Percentiles rank a stretch among this genome's conserved stretches.
These are phyloP conservation scores for Calocybe indica DNA, from an alignment of 768 basidiomycete genomes.

Conservation along the genomic window DNA sequence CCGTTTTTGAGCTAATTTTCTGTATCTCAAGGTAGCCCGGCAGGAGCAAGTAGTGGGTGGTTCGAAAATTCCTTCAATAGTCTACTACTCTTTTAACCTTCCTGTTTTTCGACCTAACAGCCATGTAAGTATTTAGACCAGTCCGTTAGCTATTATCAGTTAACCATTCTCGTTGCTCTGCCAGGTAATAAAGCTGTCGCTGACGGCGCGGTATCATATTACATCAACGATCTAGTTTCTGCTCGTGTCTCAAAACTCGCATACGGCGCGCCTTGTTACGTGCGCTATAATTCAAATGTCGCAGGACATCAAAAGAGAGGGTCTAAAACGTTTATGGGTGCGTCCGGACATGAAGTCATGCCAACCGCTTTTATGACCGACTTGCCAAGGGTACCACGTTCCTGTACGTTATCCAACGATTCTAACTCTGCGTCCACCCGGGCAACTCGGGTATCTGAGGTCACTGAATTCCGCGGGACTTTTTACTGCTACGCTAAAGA, in stretches of 20 bases:
- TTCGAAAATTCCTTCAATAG: too few relatives aligned
- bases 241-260: constrained; percentile 31
- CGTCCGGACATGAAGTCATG: not conserved
- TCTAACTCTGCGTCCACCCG: not conserved
- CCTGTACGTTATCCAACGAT: not conserved
- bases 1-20: too few relatives aligned
- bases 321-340: not conserved
- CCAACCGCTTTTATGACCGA: not conserved
- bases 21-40: too few relatives aligned
- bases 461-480: constrained; percentile 6
- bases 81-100: too few relatives aligned
- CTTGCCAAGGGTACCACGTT: not conserved
- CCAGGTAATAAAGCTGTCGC: constrained; percentile 40
- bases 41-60: too few relatives aligned
- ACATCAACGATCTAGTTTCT: constrained; percentile 34
- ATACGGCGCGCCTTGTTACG: constrained; percentile 23
- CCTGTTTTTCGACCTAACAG: constrained; percentile 13
- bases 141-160: not conserved
- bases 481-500: constrained; percentile 2
- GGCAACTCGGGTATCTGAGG: constrained; percentile 8
- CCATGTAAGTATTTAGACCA: constrained; percentile 8
- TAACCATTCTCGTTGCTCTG: not conserved
- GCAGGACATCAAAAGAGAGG: constrained; percentile 9
- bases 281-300: constrained; percentile 7
- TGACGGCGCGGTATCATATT: constrained; percentile 37